Base-by-base conservation (phyloP, 371 early-diverging fungal species). In the Haplosporangium sp. region DNA sequence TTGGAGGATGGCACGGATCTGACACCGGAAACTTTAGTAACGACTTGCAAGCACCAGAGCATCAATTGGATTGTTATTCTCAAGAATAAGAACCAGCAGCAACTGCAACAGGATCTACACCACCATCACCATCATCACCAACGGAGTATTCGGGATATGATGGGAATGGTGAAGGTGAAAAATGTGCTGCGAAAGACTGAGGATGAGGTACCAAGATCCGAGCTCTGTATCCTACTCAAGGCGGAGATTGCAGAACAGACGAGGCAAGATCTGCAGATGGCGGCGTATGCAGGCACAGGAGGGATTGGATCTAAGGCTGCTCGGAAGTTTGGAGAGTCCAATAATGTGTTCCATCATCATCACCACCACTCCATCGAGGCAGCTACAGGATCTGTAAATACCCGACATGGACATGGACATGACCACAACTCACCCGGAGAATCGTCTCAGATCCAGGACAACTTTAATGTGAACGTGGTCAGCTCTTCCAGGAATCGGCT, bases 21-120 rank as follows among this genome's bases (percentile, higher is more conserved):
- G 69, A 90, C 89, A 10, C 89, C 91, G 12, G 93, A 93, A 67
- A 83, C 86, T 6, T 70, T 94, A 21, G 83, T 85, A 9, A 83
- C 83, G 8, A 77, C 84, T 7, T 93, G 94, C 77, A 85, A 86
- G 54, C 86, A 90, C 38, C 87, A 90, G 45, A 89, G 93, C 45
- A 93, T 94, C 63, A 91, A 90, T 70, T 93, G 93, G 93, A 86
- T 94, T 37, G 90, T 94, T 6, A 90, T 92, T 53, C 83, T 95
- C 16, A 93, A 93, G 66, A 88, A 87, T 60, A 82, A 83, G 60
- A 84, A 83, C 59, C 70, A 76, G 21, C 84, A 85, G 21, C 69
- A 67, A 42, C 81, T 84, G 47, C 74, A 82, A 4, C 29, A 29
- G 29, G 29, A 29, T 29, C 29, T 29, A 29, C 29, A 29, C 29